Evolutionary conservation across 2,329 filamentous ascomycete species (phyloP), one percentile per base, ranked within the genome.

Genomic region (Fusarium humuli): DNA sequence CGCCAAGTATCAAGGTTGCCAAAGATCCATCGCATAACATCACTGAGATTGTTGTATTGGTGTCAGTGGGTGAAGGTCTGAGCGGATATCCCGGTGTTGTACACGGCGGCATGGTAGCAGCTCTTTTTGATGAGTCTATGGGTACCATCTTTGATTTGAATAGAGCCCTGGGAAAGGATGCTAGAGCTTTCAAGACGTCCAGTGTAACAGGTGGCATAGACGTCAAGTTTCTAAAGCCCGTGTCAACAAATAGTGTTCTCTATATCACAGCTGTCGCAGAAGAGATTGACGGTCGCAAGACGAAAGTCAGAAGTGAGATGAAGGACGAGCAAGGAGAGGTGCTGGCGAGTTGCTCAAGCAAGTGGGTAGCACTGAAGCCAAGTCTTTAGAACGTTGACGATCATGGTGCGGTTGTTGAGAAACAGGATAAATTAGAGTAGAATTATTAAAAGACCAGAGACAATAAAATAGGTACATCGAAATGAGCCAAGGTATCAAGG

Each of bases 61-160:
- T 79, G 52, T 70, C 77, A 3, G 71, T 82, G 10, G 78, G 78
- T 2, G 68, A 75, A 3, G 80, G 79, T 3, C 68, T 82, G 7
- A 77, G 74, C 9, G 79, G 81, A 3, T 79, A 77, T 34, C 70
- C 75, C 2, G 70, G 70, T 10, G 61, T 81, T 12, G 64, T 81
- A 4, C 81, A 82, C 57, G 81, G 81, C 9, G 81, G 81, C 13
- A 66, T 81, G 47, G 72, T 75, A 11, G 77, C 77, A 37, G 70
- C 80, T 7, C 65, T 82, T 56, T 62, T 80, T 25, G 81, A 83
- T 49, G 81, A 82, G 74, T 68, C 77, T 7, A 77, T 80, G 67
- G 79, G 80, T 6, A 70, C 73, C 3, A 61, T 83, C 20, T 76
- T 79, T 23, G 80, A 82, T 52, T 68, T 81, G 9, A 83, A 83